Evolutionary conservation across 202 grass and related monocot species (phyloP), one percentile per base, ranked within the genome.

Genomic region (Schoenoplectus tabernaemontani): DNA sequence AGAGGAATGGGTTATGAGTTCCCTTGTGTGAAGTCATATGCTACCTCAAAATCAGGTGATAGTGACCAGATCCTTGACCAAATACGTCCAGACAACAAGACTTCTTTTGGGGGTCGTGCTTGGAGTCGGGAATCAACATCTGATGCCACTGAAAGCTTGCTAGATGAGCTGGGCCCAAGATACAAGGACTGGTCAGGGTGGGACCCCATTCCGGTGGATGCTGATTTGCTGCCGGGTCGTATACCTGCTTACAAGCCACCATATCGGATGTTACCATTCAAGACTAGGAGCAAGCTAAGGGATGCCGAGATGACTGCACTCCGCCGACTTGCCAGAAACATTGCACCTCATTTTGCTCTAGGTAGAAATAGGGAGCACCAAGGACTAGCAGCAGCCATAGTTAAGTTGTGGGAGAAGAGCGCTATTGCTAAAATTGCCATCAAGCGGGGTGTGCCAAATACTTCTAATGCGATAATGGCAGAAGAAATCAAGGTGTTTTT

Each of bases 331-430:
- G 87, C 95, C 23, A 98, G 95, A 83, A 89, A 84, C 88, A 92
- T 90, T 75, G 61, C 89, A 84, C 89, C 95, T 82, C 95, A 98
- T 87, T 98, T 98, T 15, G 88, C 86, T 83, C 83, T 98, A 94
- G 95, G 95, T 64, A 90, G 95, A 90, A 94, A 94, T 82, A 94
- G 88, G 72, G 89, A 94, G 80, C 95, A 94, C 78, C 89, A 98
- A 79, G 91, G 95, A 16, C 88, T 98, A 85, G 95, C 95, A 87
- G 70, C 86, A 76, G 91, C 95, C 63, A 92, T 98, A 33, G 84
- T 98, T 63, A 98, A 98, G 84, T 71, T 98, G 73, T 98, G 95
- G 95, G 95, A 98, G 54, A 98, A 92, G 91, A 94, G 89, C 92
- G 69, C 88, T 84, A 89, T 94, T 86, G 95, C 85, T 64, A 98